Evolutionary conservation across 2,329 filamentous ascomycete genomes (phyloP).

Genomic region (Leptographium galeiforme): DNA sequence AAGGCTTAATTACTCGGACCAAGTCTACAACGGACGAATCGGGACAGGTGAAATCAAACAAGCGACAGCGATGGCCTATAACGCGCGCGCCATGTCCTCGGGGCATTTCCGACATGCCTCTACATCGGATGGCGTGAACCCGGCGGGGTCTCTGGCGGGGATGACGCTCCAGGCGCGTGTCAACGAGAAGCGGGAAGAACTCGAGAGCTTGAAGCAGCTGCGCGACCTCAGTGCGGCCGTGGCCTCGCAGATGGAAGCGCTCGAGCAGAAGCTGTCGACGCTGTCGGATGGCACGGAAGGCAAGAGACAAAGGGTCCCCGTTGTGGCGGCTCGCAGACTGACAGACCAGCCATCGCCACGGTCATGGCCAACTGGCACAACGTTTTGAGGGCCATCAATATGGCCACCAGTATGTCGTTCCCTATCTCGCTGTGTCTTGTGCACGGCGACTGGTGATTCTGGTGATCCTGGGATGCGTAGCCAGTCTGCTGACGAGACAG

Average conservation of each 20-base stretch:
- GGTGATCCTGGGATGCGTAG: not conserved
- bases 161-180: conserved; percentile 68
- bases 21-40: too few species aligned
- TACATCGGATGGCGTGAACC: conserved; percentile 25
- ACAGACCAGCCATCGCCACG: conserved; percentile 56
- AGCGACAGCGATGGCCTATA: conserved; percentile 8
- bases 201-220: conserved; percentile 65
- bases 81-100: conserved; percentile 31
- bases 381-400: conserved; percentile 70
- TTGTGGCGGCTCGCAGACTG: not conserved
- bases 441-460: too few species aligned
- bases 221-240: conserved; percentile 67
- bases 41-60: too few species aligned
- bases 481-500: conserved; percentile 24
- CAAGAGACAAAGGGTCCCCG: conserved; percentile 16
- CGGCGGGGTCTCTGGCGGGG: conserved; percentile 25
- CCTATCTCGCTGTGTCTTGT: not conserved
- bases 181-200: conserved; percentile 72
- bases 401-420: conserved; percentile 61
- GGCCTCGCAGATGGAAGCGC: conserved; percentile 67
- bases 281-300: conserved; percentile 73
- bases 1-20: not conserved
- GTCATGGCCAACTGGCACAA: conserved; percentile 83
- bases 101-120: conserved; percentile 55
- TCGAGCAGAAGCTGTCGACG: conserved; percentile 66